phyloP scores from a whole-genome alignment of 2,329 filamentous ascomycete species.

The Epicoccum sorghinum region DNA sequence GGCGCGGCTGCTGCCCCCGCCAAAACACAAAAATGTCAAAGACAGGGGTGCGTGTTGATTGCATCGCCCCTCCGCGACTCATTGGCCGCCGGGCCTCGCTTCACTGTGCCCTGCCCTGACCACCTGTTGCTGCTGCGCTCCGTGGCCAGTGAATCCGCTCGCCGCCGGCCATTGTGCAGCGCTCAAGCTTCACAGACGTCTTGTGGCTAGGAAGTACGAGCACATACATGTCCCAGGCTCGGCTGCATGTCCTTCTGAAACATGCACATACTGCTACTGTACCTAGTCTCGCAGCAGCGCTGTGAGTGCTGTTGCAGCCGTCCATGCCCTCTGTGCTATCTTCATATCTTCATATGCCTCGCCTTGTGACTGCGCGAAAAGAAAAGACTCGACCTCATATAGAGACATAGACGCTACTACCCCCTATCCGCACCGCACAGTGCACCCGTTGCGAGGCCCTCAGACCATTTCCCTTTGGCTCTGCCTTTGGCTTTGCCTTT shows the following conservation, averaged over 20 bases:
- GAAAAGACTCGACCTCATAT: background rate
- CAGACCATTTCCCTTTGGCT: background rate
- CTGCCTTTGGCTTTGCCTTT: background rate
- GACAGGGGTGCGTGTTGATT: slow-evolving; percentile 14
- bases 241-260: slow-evolving; percentile 2
- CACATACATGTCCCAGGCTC: background rate
- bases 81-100: slow-evolving; percentile 13
- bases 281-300: too few relatives aligned
- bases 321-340: too few relatives aligned
- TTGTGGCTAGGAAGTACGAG: background rate
- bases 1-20: slow-evolving; percentile 11
- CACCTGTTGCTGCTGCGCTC: slow-evolving; percentile 8
- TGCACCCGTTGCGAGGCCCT: slow-evolving; percentile 7
- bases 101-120: slow-evolving; percentile 3
- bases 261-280: background rate
- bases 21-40: slow-evolving; percentile 18
- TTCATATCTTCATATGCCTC: background rate
- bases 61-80: slow-evolving; percentile 1
- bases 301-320: too few relatives aligned
- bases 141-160: background rate
- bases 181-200: background rate
- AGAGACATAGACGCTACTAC: background rate
- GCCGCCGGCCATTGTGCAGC: slow-evolving; percentile 1
- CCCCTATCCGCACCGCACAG: slow-evolving; percentile 9
- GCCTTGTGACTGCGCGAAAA: background rate